Evolutionary conservation across 2,329 filamentous ascomycete genomes (phyloP).

Genomic region (Fusarium agapanthi): DNA sequence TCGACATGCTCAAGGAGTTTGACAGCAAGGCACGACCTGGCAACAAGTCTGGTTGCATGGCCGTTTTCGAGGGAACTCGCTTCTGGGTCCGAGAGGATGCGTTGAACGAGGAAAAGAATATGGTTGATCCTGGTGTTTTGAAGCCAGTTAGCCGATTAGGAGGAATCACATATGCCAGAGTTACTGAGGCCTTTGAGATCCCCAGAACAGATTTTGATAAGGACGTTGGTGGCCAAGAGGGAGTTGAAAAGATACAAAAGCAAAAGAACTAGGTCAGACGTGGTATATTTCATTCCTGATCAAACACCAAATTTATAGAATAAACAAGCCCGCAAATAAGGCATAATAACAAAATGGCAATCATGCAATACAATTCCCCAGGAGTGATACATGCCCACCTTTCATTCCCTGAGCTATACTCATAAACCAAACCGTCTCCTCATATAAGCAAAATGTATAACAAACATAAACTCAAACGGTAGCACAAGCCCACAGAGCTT

Average conservation of each 20-base stretch:
- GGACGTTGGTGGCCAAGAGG: conserved; percentile 62
- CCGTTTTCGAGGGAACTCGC: conserved; percentile 81
- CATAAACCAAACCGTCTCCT: conserved; percentile 2
- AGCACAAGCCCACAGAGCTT: conserved; percentile 12
- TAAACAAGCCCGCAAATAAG: not conserved
- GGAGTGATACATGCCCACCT: not conserved
- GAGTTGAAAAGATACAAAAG: conserved; percentile 60
- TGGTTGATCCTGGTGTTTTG: conserved; percentile 80
- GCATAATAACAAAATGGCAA: not conserved
- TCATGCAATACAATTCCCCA: not conserved
- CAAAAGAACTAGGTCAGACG: conserved; percentile 13
- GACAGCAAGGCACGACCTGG: conserved; percentile 75
- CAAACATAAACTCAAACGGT: not conserved
- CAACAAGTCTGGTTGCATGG: conserved; percentile 77
- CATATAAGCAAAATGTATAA: not conserved
- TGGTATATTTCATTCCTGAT: conserved; percentile 13
- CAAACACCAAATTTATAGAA: conserved; percentile 10
- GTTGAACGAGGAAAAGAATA: conserved; percentile 76
- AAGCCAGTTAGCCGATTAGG: conserved; percentile 81
- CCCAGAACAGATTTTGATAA: conserved; percentile 67
- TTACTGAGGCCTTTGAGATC: conserved; percentile 76
- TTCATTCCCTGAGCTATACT: not conserved
- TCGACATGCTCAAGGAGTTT: conserved; percentile 80
- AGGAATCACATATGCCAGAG: conserved; percentile 83
- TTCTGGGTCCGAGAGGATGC: conserved; percentile 95